Evolutionary conservation across 2,329 filamentous ascomycete genomes (phyloP).

Genomic region (Trichoderma harzianum): DNA sequence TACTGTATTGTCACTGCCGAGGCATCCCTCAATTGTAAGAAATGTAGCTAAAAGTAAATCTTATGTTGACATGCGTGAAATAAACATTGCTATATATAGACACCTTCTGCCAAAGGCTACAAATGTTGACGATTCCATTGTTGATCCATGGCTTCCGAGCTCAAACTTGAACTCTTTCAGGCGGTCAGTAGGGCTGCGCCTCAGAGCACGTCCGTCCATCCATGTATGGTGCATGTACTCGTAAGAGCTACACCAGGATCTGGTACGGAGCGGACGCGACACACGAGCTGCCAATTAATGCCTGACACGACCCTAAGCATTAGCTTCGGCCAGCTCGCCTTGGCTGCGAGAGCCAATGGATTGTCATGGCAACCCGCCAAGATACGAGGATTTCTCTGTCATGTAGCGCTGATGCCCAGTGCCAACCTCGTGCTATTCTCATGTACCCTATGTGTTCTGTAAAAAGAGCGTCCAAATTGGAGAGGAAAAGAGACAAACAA

Average conservation of each 20-base stretch:
- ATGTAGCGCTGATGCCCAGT: conserved; percentile 1
- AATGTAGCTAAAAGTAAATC: not conserved
- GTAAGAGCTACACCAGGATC: not conserved
- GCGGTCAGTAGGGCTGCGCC: not conserved
- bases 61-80: not conserved
- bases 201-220: not conserved
- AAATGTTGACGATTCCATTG: not conserved
- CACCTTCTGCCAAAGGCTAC: not conserved
- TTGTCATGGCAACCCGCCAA: conserved; percentile 18
- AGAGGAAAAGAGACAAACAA: not conserved
- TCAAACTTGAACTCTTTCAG: not conserved
- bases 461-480: not conserved
- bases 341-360: not conserved
- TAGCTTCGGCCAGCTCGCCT: conserved; percentile 12
- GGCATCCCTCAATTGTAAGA: not conserved
- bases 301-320: conserved; percentile 16
- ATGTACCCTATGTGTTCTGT: not conserved
- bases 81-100: not conserved
- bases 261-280: not conserved
- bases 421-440: not conserved
- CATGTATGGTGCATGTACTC: not conserved
- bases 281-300: conserved; percentile 15
- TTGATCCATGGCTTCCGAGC: not conserved
- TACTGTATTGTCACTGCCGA: not conserved
- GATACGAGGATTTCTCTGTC: not conserved